A percentile compares a stretch with the other conserved stretches of the same genome.
Evolutionary conservation across 2,329 filamentous ascomycete genomes (phyloP).

Genomic region (Colletotrichum truncatum): DNA sequence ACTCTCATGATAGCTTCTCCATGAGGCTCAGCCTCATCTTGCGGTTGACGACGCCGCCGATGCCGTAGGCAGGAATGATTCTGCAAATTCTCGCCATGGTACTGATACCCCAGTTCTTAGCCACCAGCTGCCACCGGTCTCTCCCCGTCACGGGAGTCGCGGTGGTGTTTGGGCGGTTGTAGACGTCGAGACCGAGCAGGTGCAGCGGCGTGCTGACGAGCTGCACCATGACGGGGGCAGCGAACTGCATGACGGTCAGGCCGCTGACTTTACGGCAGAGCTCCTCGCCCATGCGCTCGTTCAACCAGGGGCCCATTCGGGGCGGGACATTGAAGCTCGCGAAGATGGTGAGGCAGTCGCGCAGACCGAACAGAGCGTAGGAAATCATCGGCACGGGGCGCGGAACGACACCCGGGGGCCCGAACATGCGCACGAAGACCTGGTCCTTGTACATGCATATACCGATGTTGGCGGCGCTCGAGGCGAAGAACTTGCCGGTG

Average conservation of each 20-base stretch:
- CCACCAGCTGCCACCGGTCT: constrained; percentile 74
- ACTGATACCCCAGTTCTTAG: constrained; percentile 79
- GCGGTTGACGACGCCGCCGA: constrained; percentile 87
- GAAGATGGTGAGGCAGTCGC: constrained; percentile 91
- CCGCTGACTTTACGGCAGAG: constrained; percentile 60
- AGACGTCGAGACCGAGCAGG: constrained; percentile 84
- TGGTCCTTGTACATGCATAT: constrained; percentile 92
- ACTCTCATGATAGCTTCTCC: constrained; percentile 40
- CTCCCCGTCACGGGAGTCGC: constrained; percentile 49
- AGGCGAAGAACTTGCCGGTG: constrained; percentile 81
- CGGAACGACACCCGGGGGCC: constrained; percentile 61
- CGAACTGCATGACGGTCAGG: constrained; percentile 78
- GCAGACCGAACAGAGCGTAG: constrained; percentile 80
- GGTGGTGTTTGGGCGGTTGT: constrained; percentile 69
- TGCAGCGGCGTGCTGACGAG: constrained; percentile 85
- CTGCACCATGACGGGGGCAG: constrained; percentile 82
- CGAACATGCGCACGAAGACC: constrained; percentile 85
- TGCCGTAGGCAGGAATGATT: constrained; percentile 88
- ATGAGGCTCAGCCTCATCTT: constrained; percentile 76
- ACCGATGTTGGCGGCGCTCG: constrained; percentile 82
- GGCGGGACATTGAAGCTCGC: constrained; percentile 91
- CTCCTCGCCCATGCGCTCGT: constrained; percentile 61
- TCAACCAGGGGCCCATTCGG: constrained; percentile 76
- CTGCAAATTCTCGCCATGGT: constrained; percentile 80
- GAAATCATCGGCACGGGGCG: constrained; percentile 73